Evolutionary conservation across 1,284 basidiomycete genomes (phyloP), one percentile per base, ranked within the genome.

Genomic region (Moesziomyces globuligerus): DNA sequence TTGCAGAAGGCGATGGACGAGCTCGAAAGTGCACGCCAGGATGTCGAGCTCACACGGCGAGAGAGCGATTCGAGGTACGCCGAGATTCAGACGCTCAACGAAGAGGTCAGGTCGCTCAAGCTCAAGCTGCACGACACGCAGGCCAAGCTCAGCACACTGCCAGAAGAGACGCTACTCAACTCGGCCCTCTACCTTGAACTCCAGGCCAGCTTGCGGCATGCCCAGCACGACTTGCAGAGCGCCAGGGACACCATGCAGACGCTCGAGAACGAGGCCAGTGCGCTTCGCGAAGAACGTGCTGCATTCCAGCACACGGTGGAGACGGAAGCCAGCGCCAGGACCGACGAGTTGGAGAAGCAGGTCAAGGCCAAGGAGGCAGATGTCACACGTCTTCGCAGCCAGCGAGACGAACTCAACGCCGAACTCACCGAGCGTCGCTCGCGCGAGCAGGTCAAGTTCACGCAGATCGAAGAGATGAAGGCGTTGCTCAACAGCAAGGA

Each of bases 271-370:
- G 80, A 81, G 47, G 78, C 78, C 15, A 54, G 34, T 4, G 54
- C 72, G 10, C 53, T 81, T 52, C 70, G 80, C 13, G 74, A 79
- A 53, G 67, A 72, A n/a, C 72, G 72, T 28, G n/a, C 23, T 10
- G 51, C 48, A 1, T 67, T 60, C 50, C 48, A 56, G 44, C 61
- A 65, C 42, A 43, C 62, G 11, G 47, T 60, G n/a, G 52, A 77
- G 48, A 69, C 69, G 17, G 74, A 79, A 66, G 74, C 75, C 8
- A 65, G 51, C 36, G 59, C 51, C 9, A 54, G 72, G 34, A 56
- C 88, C 6, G 87, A 90, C 40, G 90, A 94, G 79, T 85, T 90
- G 55, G 90, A 90, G 77, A 85, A 85, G 13, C 84, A 94, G 32
- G 87, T 89, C 20, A 88, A 90, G 53, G 87, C 89, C 10, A 89